These are phyloP conservation scores for Hygrocybe punicea DNA, from an alignment of 768 basidiomycete genomes.

Conservation along the genomic window DNA sequence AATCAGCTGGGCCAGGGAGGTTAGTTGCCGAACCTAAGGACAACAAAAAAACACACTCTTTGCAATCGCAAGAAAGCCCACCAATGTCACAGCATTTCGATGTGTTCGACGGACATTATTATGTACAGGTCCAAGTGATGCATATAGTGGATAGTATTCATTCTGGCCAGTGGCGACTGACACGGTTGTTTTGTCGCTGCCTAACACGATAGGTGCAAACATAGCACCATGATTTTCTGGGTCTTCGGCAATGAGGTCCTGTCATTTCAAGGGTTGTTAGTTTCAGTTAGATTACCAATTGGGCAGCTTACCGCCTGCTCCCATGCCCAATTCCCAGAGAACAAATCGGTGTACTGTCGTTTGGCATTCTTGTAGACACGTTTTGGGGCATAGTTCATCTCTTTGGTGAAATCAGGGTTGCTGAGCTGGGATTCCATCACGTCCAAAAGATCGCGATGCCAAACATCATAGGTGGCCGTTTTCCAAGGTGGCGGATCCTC, in stretches of 20 bases:
- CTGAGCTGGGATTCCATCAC: constrained; percentile 23
- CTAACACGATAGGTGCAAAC: constrained; percentile 30
- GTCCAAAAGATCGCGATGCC: constrained; percentile 14
- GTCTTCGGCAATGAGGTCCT: constrained; percentile 28
- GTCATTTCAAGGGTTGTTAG: not conserved
- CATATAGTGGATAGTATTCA: constrained; percentile 38
- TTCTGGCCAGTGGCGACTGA: constrained; percentile 40
- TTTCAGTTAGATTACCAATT: not conserved
- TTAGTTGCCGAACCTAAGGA: not conserved
- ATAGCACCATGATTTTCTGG: constrained; percentile 28
- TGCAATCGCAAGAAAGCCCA: constrained; percentile 36
- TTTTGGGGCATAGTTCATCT: constrained; percentile 20
- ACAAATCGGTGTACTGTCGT: constrained; percentile 27
- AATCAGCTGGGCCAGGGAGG: constrained; percentile 8
- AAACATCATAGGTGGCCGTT: constrained; percentile 23
- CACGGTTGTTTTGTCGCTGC: constrained; percentile 44
- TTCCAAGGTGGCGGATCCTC: constrained; percentile 28
- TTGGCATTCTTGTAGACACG: constrained; percentile 20
- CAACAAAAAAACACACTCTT: constrained; percentile 26
- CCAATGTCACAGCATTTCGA: constrained; percentile 25
- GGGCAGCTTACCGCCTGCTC: constrained; percentile 28
- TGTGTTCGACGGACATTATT: constrained; percentile 31
- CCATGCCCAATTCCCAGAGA: constrained; percentile 39
- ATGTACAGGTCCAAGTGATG: constrained; percentile 26
- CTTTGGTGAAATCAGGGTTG: constrained; percentile 19